phyloP scores from a whole-genome alignment of 345 rosid genomes.

The Xanthoceras sorbifolium region DNA sequence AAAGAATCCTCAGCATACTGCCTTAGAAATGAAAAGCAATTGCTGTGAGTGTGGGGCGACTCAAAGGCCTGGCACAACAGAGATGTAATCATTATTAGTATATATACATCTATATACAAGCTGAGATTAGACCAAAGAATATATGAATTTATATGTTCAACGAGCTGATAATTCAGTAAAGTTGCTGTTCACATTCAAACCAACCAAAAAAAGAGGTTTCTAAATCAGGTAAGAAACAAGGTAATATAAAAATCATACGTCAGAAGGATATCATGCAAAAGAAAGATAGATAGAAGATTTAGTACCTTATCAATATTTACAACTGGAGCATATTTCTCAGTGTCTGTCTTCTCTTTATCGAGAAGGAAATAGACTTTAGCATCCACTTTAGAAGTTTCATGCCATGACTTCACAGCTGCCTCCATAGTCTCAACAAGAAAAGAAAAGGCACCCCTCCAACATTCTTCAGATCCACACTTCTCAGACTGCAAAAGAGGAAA shows the following conservation, averaged over 20 bases:
- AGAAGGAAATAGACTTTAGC: constrained; percentile 77
- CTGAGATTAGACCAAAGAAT: background rate
- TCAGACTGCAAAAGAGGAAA: constrained; percentile 53
- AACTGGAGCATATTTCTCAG: constrained; percentile 76
- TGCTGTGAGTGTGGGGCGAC: constrained; percentile 84
- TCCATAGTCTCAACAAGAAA: constrained; percentile 84
- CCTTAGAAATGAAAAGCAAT: constrained; percentile 82
- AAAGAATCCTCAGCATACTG: constrained; percentile 85
- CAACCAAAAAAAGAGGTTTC: background rate
- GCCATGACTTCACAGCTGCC: constrained; percentile 77
- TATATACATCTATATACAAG: background rate
- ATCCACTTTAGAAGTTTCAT: constrained; percentile 79
- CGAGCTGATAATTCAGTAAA: background rate
- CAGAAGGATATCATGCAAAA: background rate
- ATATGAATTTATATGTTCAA: background rate
- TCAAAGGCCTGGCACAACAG: constrained; percentile 80
- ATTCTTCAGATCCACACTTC: constrained; percentile 62
- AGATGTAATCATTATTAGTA: constrained; percentile 1
- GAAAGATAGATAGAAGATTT: background rate
- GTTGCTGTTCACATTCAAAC: background rate
- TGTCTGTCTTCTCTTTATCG: constrained; percentile 74
- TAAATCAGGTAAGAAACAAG: background rate
- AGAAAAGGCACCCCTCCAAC: constrained; percentile 56
- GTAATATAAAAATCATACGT: background rate
- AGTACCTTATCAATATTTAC: constrained; percentile 91